Evolutionary conservation across 2,329 filamentous ascomycete species (phyloP).

Genomic region (Trichoderma lentiforme): DNA sequence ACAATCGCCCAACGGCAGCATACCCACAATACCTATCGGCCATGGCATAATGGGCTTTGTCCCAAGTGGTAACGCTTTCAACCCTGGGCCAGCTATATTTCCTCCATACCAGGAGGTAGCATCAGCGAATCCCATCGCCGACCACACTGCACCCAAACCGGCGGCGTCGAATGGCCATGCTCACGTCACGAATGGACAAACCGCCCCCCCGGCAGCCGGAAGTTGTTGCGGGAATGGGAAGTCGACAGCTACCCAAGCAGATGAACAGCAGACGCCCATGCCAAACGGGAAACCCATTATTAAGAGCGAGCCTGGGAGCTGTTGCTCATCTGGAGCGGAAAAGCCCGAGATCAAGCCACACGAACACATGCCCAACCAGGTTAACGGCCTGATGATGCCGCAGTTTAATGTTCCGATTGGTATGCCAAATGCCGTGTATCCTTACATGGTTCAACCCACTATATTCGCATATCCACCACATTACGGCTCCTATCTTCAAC

Average conservation of each 20-base stretch:
- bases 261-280: conserved; percentile 16
- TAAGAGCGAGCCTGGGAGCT: conserved; percentile 27
- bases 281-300: conserved; percentile 22
- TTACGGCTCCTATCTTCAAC: conserved; percentile 54
- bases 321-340: conserved; percentile 29
- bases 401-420: conserved; percentile 36
- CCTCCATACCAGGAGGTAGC: conserved; percentile 32
- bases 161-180: conserved; percentile 23
- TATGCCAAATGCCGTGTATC: conserved; percentile 39
- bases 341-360: conserved; percentile 24
- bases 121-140: conserved; percentile 27
- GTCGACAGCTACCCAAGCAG: neutral
- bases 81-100: conserved; percentile 27
- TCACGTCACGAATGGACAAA: conserved; percentile 22
- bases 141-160: conserved; percentile 20
- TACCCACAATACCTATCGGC: conserved; percentile 23
- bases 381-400: conserved; percentile 33
- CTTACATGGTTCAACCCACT: conserved; percentile 42
- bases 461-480: conserved; percentile 53
- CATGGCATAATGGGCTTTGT: conserved; percentile 31
- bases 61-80: conserved; percentile 26
- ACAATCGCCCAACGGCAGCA: conserved; percentile 23
- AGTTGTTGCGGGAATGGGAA: conserved; percentile 27
- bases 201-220: conserved; percentile 1
- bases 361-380: conserved; percentile 22